phyloP scores from a whole-genome alignment of 2,329 filamentous ascomycete species.

The Epichloe gansuensis region DNA sequence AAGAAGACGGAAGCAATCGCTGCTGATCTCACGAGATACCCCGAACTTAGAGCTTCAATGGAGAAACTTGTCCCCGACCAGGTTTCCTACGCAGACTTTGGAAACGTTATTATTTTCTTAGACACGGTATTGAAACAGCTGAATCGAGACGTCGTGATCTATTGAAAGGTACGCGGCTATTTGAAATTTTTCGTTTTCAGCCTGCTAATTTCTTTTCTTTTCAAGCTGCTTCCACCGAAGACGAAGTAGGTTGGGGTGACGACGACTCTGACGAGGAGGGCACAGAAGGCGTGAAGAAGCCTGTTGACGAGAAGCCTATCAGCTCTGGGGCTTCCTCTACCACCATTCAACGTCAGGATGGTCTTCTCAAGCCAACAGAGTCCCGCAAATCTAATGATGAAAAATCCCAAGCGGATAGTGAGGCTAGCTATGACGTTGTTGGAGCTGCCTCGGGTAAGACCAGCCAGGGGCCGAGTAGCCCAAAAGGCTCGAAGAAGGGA shows the following conservation, averaged over 20 bases:
- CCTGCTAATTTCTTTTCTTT: constrained; percentile 7
- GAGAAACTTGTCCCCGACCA: constrained; percentile 89
- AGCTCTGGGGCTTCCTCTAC: constrained; percentile 45
- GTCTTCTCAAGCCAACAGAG: constrained; percentile 48
- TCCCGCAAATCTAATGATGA: constrained; percentile 72
- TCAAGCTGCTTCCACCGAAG: constrained; percentile 54
- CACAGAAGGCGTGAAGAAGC: constrained; percentile 15
- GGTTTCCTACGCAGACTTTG: constrained; percentile 81
- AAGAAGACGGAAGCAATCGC: constrained; percentile 76
- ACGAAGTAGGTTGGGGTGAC: constrained; percentile 62
- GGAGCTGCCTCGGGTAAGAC: constrained; percentile 62
- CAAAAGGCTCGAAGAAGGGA: constrained; percentile 42
- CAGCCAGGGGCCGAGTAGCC: constrained; percentile 63
- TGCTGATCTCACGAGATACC: constrained; percentile 71
- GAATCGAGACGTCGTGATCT: constrained; percentile 82
- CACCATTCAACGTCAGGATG: constrained; percentile 44
- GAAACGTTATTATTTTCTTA: constrained; percentile 89
- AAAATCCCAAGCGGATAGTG: constrained; percentile 83
- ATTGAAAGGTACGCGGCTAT: constrained; percentile 57
- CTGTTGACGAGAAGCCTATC: constrained; percentile 19
- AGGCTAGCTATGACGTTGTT: constrained; percentile 92
- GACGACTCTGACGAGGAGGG: constrained; percentile 45
- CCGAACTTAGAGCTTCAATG: constrained; percentile 78
- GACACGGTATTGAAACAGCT: constrained; percentile 85
- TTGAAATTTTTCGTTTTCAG: not conserved